phyloP scores from a whole-genome alignment of 2,329 filamentous ascomycete genomes.

The Penicillium griseofulvum region DNA sequence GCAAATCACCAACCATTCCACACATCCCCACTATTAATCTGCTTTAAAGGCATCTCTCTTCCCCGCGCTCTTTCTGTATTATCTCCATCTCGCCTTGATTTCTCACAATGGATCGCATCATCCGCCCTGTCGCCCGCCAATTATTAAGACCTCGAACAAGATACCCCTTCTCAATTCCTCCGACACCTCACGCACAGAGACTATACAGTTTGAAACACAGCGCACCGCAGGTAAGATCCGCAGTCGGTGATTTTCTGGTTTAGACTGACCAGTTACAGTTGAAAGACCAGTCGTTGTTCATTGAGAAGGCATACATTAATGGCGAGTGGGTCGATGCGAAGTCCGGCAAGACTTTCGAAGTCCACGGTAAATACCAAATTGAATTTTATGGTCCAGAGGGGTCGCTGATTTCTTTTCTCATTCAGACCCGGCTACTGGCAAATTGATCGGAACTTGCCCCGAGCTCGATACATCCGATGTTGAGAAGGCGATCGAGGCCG shows the following conservation, averaged over 20 bases:
- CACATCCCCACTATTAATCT: not conserved
- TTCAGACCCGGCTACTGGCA: constrained; percentile 76
- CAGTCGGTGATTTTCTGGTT: not conserved
- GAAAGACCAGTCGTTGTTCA: constrained; percentile 77
- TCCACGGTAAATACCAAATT: constrained; percentile 56
- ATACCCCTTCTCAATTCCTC: constrained; percentile 38
- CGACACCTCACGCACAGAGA: constrained; percentile 32
- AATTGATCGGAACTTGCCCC: constrained; percentile 76
- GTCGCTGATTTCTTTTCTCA: not conserved
- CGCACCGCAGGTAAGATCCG: constrained; percentile 38
- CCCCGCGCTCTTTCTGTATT: constrained; percentile 14
- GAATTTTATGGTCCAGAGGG: not conserved
- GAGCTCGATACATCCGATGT: constrained; percentile 77
- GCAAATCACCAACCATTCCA: constrained; percentile 20
- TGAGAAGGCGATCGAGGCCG: constrained; percentile 78
- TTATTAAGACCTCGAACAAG: constrained; percentile 34
- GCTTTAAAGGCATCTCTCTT: constrained; percentile 18
- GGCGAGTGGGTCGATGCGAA: constrained; percentile 85
- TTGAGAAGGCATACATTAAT: constrained; percentile 82
- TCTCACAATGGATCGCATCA: constrained; percentile 33
- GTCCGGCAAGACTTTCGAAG: constrained; percentile 89
- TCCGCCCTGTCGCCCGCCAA: constrained; percentile 38
- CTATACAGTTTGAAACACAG: constrained; percentile 44
- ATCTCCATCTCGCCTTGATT: not conserved
- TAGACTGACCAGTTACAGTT: constrained; percentile 51